Evolutionary conservation across 2,329 filamentous ascomycete species (phyloP), one percentile per base, ranked within the genome.

Genomic region (Colletotrichum sp.): DNA sequence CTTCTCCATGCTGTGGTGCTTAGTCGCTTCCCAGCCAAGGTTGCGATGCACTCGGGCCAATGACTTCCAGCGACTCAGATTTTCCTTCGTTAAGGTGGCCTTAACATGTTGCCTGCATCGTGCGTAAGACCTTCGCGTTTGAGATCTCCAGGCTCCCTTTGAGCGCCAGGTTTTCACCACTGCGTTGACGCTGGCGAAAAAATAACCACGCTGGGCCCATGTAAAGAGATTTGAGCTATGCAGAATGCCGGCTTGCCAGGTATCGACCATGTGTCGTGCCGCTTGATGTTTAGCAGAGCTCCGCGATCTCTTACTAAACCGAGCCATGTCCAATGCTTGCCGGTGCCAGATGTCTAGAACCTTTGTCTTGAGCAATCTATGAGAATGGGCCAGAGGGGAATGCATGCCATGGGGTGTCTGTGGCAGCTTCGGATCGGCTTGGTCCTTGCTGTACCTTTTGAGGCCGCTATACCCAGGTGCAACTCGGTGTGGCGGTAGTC

Each of bases 71-170:
- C 55, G 55, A 16, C 13, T 25, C 8, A 78, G 30, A 16, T 77
- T 59, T n/a, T 27, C 62, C 36, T 76, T 76, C 19, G 76, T 69
- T 13, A 69, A 66, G 49, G 70, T 62, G 9, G 69, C 62, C 44
- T 77, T 77, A 32, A 76, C 69, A 39, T 69, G 65, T 63, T 76
- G 70, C 19, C 76, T 72, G 61, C 73, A 77, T 29, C 55, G 64
- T 32, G 74, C 73, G 22, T 77, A 77, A 16, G 73, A 52, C 36
- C 63, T 77, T 29, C 73, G 73, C n/a, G 65, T 66, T 39, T 32
- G 34, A 8, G 76, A 77, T 30, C 70, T 68, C 73, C 73, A 76
- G n/a, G 44, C 32, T 15, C 30, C 57, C 19, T 61, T 73, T n/a
- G 44, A 65, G 7, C 70, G 70, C 73, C 73, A 76, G 19, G 13